Percentiles rank a stretch among this genome's conserved stretches.
Evolutionary conservation across 805 yeast species (phyloP).

Genomic region (Myxozyma lipomycoides): DNA sequence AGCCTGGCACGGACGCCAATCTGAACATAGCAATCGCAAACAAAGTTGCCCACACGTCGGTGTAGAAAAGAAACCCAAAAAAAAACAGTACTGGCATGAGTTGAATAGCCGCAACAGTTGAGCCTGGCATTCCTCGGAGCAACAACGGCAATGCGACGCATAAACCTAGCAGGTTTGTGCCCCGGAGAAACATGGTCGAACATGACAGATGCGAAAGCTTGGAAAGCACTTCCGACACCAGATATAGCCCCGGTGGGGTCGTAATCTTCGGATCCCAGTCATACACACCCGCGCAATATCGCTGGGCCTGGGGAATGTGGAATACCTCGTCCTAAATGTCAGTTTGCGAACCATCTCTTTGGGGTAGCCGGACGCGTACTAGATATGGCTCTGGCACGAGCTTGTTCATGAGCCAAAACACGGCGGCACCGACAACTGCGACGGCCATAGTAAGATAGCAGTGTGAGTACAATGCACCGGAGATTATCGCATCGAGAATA

Average conservation of each 20-base stretch:
- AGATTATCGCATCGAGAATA: too few relatives aligned
- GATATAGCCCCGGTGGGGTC: conserved; percentile 83
- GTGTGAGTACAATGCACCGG: too few relatives aligned
- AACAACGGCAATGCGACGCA: conserved; percentile 47
- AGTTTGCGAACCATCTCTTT: neutral
- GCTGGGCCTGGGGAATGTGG: conserved; percentile 75
- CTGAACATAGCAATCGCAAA: conserved; percentile 53
- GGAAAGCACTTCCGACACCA: conserved; percentile 3
- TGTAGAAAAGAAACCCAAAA: conserved; percentile 76
- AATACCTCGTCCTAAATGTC: conserved; percentile 72
- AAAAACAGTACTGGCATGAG: conserved; percentile 68
- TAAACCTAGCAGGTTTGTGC: conserved; percentile 67
- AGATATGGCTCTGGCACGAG: conserved; percentile 30
- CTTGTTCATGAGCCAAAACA: conserved; percentile 2
- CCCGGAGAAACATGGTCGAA: conserved; percentile 44
- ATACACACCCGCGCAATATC: conserved; percentile 60
- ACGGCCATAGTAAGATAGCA: neutral
- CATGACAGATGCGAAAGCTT: conserved; percentile 26
- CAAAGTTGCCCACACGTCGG: conserved; percentile 89
- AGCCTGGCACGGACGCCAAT: conserved; percentile 6
- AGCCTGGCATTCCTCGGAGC: neutral
- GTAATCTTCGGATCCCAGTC: conserved; percentile 89
- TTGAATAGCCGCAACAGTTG: neutral
- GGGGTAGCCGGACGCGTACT: conserved; percentile 11
- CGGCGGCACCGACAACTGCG: conserved; percentile 1